These are phyloP conservation scores for Boletales sp. DNA, from an alignment of 768 basidiomycete species.

Conservation along the genomic window DNA sequence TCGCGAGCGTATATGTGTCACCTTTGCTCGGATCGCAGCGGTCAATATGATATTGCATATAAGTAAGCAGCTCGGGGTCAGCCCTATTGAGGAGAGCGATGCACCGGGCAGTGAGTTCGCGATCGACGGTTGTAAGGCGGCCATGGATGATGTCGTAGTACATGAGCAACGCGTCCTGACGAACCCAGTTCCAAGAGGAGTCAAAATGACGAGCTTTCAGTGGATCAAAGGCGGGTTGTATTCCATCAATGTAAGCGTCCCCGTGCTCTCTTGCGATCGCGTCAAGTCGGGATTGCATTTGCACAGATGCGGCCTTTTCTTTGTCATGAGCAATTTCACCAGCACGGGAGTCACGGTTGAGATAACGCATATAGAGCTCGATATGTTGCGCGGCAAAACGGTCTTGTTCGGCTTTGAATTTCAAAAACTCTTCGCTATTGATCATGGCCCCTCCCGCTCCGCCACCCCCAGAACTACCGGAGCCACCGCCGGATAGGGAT, in stretches of 20 bases:
- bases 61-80: conserved; percentile 84
- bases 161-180: conserved; percentile 95
- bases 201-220: conserved; percentile 98
- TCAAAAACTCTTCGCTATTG: conserved; percentile 97
- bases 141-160: conserved; percentile 99
- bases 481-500: conserved; percentile 66
- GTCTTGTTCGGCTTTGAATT: conserved; percentile 92
- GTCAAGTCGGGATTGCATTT: conserved; percentile 84
- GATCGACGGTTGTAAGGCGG: conserved; percentile 87
- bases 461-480: conserved; percentile 55
- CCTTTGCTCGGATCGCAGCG: conserved; percentile 76
- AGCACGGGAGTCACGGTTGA: conserved; percentile 87
- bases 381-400: conserved; percentile 90
- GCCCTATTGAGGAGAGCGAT: conserved; percentile 97
- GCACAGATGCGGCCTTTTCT: conserved; percentile 69
- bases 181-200: conserved; percentile 99
- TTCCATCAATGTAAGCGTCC: conserved; percentile 89
- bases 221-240: conserved; percentile 91
- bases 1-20: conserved; percentile 91
- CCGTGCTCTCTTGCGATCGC: conserved; percentile 90
- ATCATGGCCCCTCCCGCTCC: conserved; percentile 78
- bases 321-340: conserved; percentile 88
- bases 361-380: conserved; percentile 95
- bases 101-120: conserved; percentile 95
- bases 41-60: conserved; percentile 96